Evolutionary conservation across 2,329 filamentous ascomycete species (phyloP), one percentile per base, ranked within the genome.

Genomic region (Pseudogymnoascus destructans): DNA sequence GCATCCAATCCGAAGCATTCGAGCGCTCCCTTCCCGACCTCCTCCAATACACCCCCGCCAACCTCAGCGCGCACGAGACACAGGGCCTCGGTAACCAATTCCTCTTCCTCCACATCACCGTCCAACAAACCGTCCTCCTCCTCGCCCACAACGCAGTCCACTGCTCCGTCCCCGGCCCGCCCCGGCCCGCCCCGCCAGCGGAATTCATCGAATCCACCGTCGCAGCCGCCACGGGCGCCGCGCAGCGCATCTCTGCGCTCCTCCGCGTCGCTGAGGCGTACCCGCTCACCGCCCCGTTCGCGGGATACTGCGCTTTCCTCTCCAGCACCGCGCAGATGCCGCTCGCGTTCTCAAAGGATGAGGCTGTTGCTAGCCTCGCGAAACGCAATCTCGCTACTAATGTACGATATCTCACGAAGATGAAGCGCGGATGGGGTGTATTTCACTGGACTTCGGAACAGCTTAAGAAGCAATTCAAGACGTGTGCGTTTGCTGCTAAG

Each of bases 371-470:
- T 69, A 79, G 80, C 10, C 80, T 81, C 7, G 89, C 89, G 7
- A 95, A 95, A 72, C 82, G 84, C 63, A 91, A 95, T 66, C 75
- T 96, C 13, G 84, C 87, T 0, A 87, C 85, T 63, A 97, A 95
- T 63, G 86, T 97, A 66, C 88, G 86, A 67, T 97, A 93, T 66
- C 74, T 98, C 46, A 86, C 86, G 58, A 93, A 89, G 71, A 95
- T 97, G 88, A 96, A 95, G 75, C 88, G 88, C 61, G 91, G 93
- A 67, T 98, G 93, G 93, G 93, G 92, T 61, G 95, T 96, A 86
- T 96, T 97, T 68, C 89, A 95, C 69, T 96, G 90, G 73, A 91
- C 97, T 80, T 86, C 89, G 0, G 91, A 97, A 69, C 93, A 92
- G 66, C 78, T 96, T 33, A 90, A 93, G 60, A 87, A 92, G 58